Percentiles rank a stretch among this genome's conserved stretches.
Conservation (phyloP, 345 rosid species). For the Boechera stricta region DNA sequence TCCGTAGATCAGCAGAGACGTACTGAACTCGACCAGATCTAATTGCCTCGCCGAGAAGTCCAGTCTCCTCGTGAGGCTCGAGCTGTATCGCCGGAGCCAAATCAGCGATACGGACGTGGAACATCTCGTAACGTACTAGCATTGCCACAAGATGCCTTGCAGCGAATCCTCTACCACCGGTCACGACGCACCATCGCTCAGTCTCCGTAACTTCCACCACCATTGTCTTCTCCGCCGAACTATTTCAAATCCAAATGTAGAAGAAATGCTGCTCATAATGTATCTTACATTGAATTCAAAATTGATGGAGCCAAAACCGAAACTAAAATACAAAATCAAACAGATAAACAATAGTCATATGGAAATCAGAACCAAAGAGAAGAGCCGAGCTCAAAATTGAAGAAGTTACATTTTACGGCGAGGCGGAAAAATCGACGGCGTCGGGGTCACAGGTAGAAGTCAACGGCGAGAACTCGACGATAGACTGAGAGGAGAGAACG, state of each 20-base stretch:
- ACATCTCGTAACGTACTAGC: slow-evolving; percentile 59
- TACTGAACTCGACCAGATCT: slow-evolving; percentile 70
- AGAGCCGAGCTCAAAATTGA: slow-evolving; percentile 1
- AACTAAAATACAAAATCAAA: slow-evolving; percentile 3
- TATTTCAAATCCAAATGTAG: neutral
- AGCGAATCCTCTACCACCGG: slow-evolving; percentile 92
- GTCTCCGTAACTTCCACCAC: slow-evolving; percentile 43
- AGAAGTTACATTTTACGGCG: slow-evolving; percentile 3
- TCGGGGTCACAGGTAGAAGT: neutral
- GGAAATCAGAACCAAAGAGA: neutral
- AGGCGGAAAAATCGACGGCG: neutral
- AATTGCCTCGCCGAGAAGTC: slow-evolving; percentile 69
- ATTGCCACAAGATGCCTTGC: slow-evolving; percentile 92
- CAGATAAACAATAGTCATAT: neutral
- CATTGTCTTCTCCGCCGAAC: slow-evolving; percentile 41
- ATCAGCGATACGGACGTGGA: slow-evolving; percentile 76
- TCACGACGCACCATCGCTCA: slow-evolving; percentile 81
- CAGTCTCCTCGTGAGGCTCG: slow-evolving; percentile 61
- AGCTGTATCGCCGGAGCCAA: slow-evolving; percentile 63
- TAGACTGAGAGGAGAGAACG: neutral
- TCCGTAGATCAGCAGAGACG: slow-evolving; percentile 73
- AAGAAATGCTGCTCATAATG: slow-evolving; percentile 11
- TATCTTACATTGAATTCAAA: neutral
- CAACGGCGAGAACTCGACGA: slow-evolving; percentile 18
- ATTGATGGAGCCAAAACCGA: slow-evolving; percentile 1